Evolutionary conservation across 2,329 filamentous ascomycete species (phyloP), one percentile per base, ranked within the genome.

Genomic region (Colletotrichum gigasporum): DNA sequence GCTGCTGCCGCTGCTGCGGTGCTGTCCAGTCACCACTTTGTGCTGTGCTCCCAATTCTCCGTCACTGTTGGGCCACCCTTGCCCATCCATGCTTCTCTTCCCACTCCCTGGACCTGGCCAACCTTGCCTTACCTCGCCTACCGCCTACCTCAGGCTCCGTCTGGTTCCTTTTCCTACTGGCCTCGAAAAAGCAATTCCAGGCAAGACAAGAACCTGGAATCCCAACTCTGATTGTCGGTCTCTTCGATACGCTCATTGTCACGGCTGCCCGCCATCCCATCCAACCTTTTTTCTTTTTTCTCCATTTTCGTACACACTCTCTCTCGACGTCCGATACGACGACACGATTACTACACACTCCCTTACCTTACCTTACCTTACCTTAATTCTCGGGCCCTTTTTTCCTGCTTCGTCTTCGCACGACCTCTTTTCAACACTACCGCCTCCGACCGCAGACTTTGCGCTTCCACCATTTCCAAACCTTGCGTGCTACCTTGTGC

Each of bases 371-470:
- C 41, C 28, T 32, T 20, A 34, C 39, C 32, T 24, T 44, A 24
- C 61, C 22, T 50, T 51, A 44, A 64, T 61, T 47, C 62, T 55
- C 62, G 42, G 56, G 28, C 56, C 56, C 62, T 60, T 51, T 12
- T 37, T n/a, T 41, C 28, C 18, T 24, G 16, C 42, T 35, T 32
- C 18, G 39, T 52, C 56, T 60, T 61, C 56, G 48, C 56, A 61
- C 62, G 62, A 54, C 41, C 61, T 26, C 48, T 61, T 64, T 47
- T 44, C 54, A 48, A 64, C 62, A 54, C 56, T 64, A 54, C 56
- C 56, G 11, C 35, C 20, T 53, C 56, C 56, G 34, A 55, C 41
- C 42, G 34, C 56, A 48, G 37, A 44, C 62, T 32, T 54, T 55
- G 56, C 62, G 62, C 56, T 54, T 54, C 35, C 30, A 39, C 62